Conservation (phyloP, 345 rosid genomes). For the Arabidopsis thaliana region TAIR10.1 NC_003074.8:19049001-19049500, state of each 20-base stretch:
- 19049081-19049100: constrained; percentile 97
- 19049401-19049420: too few species aligned
- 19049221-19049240: constrained; percentile 55
- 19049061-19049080: constrained; percentile 96
- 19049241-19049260: constrained; percentile 97
- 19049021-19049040: constrained; percentile 86
- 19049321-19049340: constrained; percentile 38
- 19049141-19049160: constrained; percentile 4
- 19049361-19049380: constrained; percentile 29
- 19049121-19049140: constrained; percentile 61
- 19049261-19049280: constrained; percentile 94
- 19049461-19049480: neutral
- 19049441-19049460: neutral
- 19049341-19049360: constrained; percentile 3
- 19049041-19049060: constrained; percentile 97
- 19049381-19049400: neutral
- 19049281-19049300: constrained; percentile 93
- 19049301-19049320: constrained; percentile 94
- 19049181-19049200: constrained; percentile 32
- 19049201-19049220: neutral
- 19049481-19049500: neutral
- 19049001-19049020: constrained; percentile 32
- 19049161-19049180: constrained; percentile 44
- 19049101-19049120: constrained; percentile 95
- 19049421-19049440: neutral